Evolutionary conservation across 768 basidiomycete genomes (phyloP), one percentile per base, ranked within the genome.

Genomic region (Suillus subaureus): DNA sequence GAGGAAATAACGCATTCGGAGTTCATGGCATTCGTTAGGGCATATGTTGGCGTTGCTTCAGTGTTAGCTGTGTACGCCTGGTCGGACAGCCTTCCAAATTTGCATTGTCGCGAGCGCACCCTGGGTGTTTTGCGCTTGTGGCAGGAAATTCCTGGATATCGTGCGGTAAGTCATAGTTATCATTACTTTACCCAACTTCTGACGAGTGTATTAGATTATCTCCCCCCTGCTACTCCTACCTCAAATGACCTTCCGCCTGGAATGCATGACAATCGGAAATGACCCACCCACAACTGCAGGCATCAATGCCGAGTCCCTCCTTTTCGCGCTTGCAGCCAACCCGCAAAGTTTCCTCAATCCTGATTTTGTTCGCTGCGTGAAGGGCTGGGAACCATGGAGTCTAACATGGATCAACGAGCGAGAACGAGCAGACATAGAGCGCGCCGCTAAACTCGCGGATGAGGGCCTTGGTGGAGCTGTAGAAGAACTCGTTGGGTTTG

Each of bases 11-110:
- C 84, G 4, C 85, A 88, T 71, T 81, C 81, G 33, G 87, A 88
- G 55, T 90, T 93, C 67, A 74, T 92, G 21, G 77, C 81, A 0
- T 89, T 91, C 66, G 79, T 90, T 12, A 83, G 89, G 64, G 89
- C 89, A 0, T 87, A 85, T 67, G 77, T 93, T 56, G 92, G 92
- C 1, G 82, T 93, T 9, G 82, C 87, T 3, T 81, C 83, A 61
- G 86, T 92, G 16, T 76, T 94, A 16, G 87, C 87, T 2, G 89
- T 90, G 40, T 89, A 89, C 71, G 89, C 90, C 4, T 94, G 91
- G 89, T 86, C 92, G 15, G 92, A 93, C 70, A 91, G 90, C 73
- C 78, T 91, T 23, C 89, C 88, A 1, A 84, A 88, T 63, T 83
- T 86, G 64, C 76, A 77, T 15, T 90, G 89, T 70, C 83, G 89